phyloP scores from a whole-genome alignment of 345 rosid species.

The Ceriops zippeliana region DNA sequence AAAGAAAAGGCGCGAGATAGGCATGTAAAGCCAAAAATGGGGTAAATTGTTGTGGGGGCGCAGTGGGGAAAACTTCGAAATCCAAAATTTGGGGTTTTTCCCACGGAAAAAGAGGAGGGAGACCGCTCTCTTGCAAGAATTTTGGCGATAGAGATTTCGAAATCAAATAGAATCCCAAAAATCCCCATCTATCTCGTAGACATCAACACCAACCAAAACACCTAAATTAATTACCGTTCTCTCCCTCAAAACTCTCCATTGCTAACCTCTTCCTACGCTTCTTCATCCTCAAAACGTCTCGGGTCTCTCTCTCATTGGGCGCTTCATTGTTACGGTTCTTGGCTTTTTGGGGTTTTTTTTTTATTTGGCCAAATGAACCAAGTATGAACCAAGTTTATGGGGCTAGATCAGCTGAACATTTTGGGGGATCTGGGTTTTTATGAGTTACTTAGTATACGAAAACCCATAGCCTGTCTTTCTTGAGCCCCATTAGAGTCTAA shows the following conservation, averaged over 20 bases:
- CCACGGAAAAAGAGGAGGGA: conserved; percentile 21
- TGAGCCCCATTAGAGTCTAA: too few species aligned
- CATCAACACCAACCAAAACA: neutral
- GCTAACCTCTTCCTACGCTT: neutral
- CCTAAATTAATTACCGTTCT: neutral
- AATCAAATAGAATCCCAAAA: conserved; percentile 3
- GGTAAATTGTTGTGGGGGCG: neutral
- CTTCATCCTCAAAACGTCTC: conserved; percentile 4
- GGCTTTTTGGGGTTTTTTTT: too few species aligned
- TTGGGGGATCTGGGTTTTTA: too few species aligned
- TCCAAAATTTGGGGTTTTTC: conserved; percentile 23
- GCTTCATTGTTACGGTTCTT: too few species aligned
- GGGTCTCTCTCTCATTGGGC: conserved; percentile 18
- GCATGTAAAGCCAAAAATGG: neutral
- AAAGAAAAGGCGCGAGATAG: neutral
- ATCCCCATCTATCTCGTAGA: neutral
- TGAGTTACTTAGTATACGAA: too few species aligned
- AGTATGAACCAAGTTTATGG: too few species aligned
- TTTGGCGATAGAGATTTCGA: conserved; percentile 1
- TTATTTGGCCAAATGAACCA: too few species aligned
- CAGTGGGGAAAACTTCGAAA: conserved; percentile 15
- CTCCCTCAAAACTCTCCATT: neutral
- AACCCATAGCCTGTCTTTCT: too few species aligned
- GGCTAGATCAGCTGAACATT: too few species aligned
- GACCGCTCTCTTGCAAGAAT: conserved; percentile 18